A percentile compares a stretch with the other conserved stretches of the same genome.
Evolutionary conservation across 257 asterid species (phyloP).

Genomic region (Solanum chilense): DNA sequence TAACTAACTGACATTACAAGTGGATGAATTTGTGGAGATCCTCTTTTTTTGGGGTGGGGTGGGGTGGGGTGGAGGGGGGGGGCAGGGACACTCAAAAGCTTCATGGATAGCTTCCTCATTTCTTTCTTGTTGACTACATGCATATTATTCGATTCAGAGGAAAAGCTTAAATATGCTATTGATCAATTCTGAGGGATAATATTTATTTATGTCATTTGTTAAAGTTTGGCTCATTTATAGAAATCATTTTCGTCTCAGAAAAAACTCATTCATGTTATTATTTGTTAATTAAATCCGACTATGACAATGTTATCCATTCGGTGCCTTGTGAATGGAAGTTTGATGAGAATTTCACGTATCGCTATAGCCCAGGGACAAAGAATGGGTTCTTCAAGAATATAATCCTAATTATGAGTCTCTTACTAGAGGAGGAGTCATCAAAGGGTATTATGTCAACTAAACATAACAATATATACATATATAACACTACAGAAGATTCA

Average conservation of each 20-base stretch:
- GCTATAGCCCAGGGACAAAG: neutral
- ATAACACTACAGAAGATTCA: neutral
- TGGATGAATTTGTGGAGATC: neutral
- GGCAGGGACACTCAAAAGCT: neutral
- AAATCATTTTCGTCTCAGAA: neutral
- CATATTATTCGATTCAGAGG: neutral
- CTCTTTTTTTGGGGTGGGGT: neutral
- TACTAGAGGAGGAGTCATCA: constrained; percentile 51
- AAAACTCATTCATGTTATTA: neutral
- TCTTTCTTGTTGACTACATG: neutral
- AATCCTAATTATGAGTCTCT: constrained; percentile 68
- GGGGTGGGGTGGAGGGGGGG: no score
- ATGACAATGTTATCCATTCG: constrained; percentile 11
- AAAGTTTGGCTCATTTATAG: neutral
- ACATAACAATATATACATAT: neutral
- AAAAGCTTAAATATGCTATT: neutral
- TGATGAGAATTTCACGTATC: no score
- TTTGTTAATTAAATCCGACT: constrained; percentile 5
- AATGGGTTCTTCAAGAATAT: constrained; percentile 31
- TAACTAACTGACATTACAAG: neutral
- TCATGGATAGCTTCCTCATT: neutral
- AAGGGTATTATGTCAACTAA: constrained; percentile 48
- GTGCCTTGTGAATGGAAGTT: constrained; percentile 48
- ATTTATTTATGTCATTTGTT: neutral
- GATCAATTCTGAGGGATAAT: no score